A percentile compares a stretch with the other conserved stretches of the same genome.
These are phyloP conservation scores for Galerina marginata DNA, from an alignment of 768 basidiomycete genomes.

Conservation along the genomic window DNA sequence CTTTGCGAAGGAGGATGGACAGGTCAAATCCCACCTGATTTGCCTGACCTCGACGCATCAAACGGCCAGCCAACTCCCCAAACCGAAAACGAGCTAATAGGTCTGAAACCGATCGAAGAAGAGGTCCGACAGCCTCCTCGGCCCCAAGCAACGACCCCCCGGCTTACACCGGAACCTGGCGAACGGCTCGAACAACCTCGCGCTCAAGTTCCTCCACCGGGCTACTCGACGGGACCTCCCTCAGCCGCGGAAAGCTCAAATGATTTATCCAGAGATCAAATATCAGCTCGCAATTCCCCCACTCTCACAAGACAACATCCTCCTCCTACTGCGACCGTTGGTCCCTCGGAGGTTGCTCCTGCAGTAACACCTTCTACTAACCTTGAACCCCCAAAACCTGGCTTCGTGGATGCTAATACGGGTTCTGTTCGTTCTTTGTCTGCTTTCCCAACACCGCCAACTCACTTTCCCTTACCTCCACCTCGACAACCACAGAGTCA, in stretches of 20 bases:
- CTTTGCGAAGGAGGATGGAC: slow-evolving; percentile 81
- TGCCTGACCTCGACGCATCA: slow-evolving; percentile 37
- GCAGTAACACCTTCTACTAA: slow-evolving; percentile 29
- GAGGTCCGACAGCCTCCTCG: slow-evolving; percentile 16
- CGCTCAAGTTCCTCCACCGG: slow-evolving; percentile 8
- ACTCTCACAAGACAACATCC: slow-evolving; percentile 12
- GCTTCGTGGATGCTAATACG: slow-evolving; percentile 45
- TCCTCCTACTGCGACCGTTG: neutral
- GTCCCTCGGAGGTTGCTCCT: slow-evolving; percentile 7
- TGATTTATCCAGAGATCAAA: slow-evolving; percentile 16
- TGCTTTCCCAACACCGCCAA: slow-evolving; percentile 75
- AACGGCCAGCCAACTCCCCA: neutral
- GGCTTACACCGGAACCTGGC: slow-evolving; percentile 14
- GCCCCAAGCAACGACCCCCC: neutral
- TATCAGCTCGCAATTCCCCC: slow-evolving; percentile 13
- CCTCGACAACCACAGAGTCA: slow-evolving; percentile 25
- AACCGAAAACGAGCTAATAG: slow-evolving; percentile 7
- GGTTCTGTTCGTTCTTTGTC: slow-evolving; percentile 72
- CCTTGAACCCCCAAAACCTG: slow-evolving; percentile 40
- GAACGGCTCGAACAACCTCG: slow-evolving; percentile 10
- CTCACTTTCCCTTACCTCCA: slow-evolving; percentile 71
- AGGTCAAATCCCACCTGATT: slow-evolving; percentile 51
- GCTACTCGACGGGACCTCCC: slow-evolving; percentile 18
- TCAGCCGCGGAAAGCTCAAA: slow-evolving; percentile 23
- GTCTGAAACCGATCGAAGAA: slow-evolving; percentile 22